phyloP scores from a whole-genome alignment of 2,329 filamentous ascomycete genomes.

The Trichoderma breve region DNA sequence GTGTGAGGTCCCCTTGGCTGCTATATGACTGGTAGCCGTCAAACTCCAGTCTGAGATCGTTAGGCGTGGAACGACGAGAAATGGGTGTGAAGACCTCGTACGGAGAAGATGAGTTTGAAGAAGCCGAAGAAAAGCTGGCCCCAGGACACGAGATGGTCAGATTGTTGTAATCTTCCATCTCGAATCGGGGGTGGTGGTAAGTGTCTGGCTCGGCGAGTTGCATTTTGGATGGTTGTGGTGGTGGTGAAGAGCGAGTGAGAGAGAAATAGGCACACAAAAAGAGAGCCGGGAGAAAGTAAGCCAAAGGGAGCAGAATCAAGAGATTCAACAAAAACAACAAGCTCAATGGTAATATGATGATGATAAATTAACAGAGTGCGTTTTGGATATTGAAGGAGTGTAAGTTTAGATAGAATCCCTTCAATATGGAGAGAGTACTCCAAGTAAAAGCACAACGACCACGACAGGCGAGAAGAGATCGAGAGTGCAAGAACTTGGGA shows the following conservation, averaged over 20 bases:
- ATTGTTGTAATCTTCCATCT: constrained; percentile 43
- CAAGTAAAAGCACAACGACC: constrained; percentile 16
- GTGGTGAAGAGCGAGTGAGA: background rate
- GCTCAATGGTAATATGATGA: background rate
- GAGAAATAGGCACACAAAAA: background rate
- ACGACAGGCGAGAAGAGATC: constrained; percentile 20
- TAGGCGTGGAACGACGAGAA: constrained; percentile 45
- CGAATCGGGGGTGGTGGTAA: constrained; percentile 33
- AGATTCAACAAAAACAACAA: background rate
- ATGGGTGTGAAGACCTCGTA: constrained; percentile 47
- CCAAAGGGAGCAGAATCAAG: background rate
- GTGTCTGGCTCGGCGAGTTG: constrained; percentile 37
- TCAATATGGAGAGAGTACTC: constrained; percentile 18
- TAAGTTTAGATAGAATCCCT: constrained; percentile 16
- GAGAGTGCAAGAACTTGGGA: constrained; percentile 18
- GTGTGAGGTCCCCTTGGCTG: constrained; percentile 35
- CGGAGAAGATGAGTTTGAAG: constrained; percentile 37
- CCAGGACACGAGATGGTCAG: constrained; percentile 37
- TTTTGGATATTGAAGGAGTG: constrained; percentile 20
- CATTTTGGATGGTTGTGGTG: constrained; percentile 29
- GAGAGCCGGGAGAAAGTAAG: background rate
- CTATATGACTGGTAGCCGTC: constrained; percentile 33
- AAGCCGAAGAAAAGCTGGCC: constrained; percentile 41
- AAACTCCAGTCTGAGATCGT: constrained; percentile 39
- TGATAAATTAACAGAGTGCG: background rate